These are phyloP conservation scores for Mucor piriformis DNA, from an alignment of 371 early-diverging fungal genomes.

Conservation along the genomic window DNA sequence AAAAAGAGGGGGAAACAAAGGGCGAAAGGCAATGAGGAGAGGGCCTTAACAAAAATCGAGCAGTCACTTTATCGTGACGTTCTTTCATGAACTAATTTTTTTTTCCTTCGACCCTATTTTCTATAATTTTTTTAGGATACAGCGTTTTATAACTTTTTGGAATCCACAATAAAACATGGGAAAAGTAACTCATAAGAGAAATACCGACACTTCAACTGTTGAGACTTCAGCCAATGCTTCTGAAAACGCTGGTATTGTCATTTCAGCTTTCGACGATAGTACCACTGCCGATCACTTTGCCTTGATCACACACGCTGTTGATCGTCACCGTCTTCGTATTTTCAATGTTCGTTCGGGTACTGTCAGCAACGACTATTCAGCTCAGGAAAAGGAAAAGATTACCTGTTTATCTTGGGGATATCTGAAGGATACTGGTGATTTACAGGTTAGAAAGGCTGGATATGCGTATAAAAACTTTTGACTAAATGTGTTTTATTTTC, in stretches of 20 bases:
- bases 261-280: constrained; percentile 62
- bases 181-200: constrained; percentile 30
- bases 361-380: constrained; percentile 64
- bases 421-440: constrained; percentile 46
- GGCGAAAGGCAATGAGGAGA: too few relatives aligned
- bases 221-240: constrained; percentile 32
- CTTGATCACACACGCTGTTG: constrained; percentile 70
- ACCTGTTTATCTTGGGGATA: constrained; percentile 70
- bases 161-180: too few relatives aligned
- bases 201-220: constrained; percentile 33
- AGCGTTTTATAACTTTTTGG: too few relatives aligned
- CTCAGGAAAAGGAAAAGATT: constrained; percentile 61
- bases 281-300: constrained; percentile 65
- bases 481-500: not conserved
- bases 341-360: constrained; percentile 71
- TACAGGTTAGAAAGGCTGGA: constrained; percentile 28
- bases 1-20: too few relatives aligned
- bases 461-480: not conserved
- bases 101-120: not conserved
- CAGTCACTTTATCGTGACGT: not conserved
- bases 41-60: not conserved
- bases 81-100: not conserved
- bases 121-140: not conserved
- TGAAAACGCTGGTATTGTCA: constrained; percentile 45
- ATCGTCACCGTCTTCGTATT: constrained; percentile 71